phyloP scores from a whole-genome alignment of 257 asterid genomes.

The Solanum tarapatanum region DNA sequence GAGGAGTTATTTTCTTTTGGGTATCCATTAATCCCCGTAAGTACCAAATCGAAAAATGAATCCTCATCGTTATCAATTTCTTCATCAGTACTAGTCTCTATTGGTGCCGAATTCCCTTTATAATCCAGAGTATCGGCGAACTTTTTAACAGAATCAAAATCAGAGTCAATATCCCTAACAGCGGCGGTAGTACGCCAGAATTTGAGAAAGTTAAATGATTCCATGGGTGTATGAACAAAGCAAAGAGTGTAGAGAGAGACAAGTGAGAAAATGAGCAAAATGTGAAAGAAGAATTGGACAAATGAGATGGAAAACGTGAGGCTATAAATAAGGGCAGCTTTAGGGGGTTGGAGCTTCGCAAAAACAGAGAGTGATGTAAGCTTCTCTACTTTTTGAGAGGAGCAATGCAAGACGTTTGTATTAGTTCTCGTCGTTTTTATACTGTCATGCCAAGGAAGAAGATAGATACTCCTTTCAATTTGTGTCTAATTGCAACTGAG shows the following conservation, averaged over 20 bases:
- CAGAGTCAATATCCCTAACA: neutral
- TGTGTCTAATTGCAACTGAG: too few relatives aligned
- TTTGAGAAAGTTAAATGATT: constrained; percentile 34
- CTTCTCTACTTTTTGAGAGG: neutral
- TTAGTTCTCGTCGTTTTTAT: neutral
- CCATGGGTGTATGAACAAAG: constrained; percentile 25
- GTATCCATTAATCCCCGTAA: constrained; percentile 22
- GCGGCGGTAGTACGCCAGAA: constrained; percentile 11
- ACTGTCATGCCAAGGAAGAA: neutral
- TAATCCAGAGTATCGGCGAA: neutral
- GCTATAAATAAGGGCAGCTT: neutral
- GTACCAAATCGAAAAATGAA: constrained; percentile 67
- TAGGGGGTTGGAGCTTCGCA: neutral
- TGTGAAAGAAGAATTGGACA: constrained; percentile 8
- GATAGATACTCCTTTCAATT: neutral
- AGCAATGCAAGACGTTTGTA: neutral
- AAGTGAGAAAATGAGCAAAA: neutral
- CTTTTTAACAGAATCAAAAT: neutral
- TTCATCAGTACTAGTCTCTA: constrained; percentile 5
- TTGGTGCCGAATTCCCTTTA: constrained; percentile 8
- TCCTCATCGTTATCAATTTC: constrained; percentile 43
- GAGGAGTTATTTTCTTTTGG: neutral
- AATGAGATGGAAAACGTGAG: neutral
- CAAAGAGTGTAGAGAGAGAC: neutral
- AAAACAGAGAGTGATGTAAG: neutral